Base-by-base conservation (phyloP, 2,329 filamentous ascomycete genomes). In the Hysterium pulicare region DNA sequence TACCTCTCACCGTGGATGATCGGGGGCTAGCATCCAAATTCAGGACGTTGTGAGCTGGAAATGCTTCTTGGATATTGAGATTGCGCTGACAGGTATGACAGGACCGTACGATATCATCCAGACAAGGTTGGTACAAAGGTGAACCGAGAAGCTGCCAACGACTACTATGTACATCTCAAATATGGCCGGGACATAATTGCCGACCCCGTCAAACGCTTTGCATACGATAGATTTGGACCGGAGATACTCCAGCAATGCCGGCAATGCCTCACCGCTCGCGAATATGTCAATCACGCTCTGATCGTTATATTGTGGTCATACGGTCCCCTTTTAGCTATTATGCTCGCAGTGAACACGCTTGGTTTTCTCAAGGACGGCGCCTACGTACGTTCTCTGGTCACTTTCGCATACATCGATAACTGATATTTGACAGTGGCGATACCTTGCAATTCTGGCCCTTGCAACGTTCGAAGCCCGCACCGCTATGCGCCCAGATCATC, bases 141-240 rank as follows among this genome's bases (percentile, higher is more conserved):
- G 10, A 53, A 66, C 30, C 48, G 50, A 21, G 53, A 64, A 0
- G 50, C 39, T 26, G 62, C 65, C 19, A 62, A 66, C 33, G 64
- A 64, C 39, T 77, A 84, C 68, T 97, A 95, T 67, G 82, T 96
- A 35, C 82, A 86, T 57, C 77, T 97, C 57, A 91, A 90, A 72
- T 73, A 83, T 34, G 90, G 89, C 5, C 81, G 88, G 58, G 93
- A 97, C 53, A 84, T 97, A 35, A 81, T 98, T 32, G 87, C 87
- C 45, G 83, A 95, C 62, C 86, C 90, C 0, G 67, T 72, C 16
- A 93, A 87, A 67, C 83, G 90, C 42, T 81, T 78, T 35, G 84
- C 86, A 7, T 98, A 97, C 67, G 93, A 98, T 58, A 70, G 75
- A 16, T 86, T 83, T 56, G 91, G 90, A 57, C 84, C 87, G 1